phyloP scores from a whole-genome alignment of 306 rosid species.

The Cotoneaster glaucophyllus region DNA sequence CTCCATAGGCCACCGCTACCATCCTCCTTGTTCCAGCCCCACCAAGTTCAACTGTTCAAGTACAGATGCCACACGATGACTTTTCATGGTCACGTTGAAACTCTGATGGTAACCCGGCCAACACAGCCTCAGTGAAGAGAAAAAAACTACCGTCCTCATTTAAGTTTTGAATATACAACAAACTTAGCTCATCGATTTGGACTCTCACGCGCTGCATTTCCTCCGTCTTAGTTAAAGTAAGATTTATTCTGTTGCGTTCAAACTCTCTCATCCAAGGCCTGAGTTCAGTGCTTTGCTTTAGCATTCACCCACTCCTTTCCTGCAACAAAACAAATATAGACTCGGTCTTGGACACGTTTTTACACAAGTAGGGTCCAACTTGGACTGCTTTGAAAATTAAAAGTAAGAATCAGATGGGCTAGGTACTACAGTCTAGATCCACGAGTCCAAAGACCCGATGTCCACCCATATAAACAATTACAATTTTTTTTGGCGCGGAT shows the following conservation, averaged over 20 bases:
- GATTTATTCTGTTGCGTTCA: constrained; percentile 86
- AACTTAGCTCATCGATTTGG: constrained; percentile 77
- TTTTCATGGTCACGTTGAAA: constrained; percentile 63
- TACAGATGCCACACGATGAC: constrained; percentile 63
- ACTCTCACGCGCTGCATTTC: constrained; percentile 58
- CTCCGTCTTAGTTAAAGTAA: constrained; percentile 74
- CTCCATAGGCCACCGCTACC: constrained; percentile 71
- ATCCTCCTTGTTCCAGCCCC: constrained; percentile 75
- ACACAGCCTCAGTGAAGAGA: constrained; percentile 50
- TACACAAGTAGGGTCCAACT: too few relatives aligned
- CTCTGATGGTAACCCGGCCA: constrained; percentile 76
- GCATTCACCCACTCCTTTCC: constrained; percentile 63
- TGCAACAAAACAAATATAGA: constrained; percentile 24
- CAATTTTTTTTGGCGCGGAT: too few relatives aligned
- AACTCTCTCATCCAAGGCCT: constrained; percentile 76
- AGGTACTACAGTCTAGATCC: too few relatives aligned
- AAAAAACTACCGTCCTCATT: constrained; percentile 51
- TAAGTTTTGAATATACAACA: constrained; percentile 66
- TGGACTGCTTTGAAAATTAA: too few relatives aligned
- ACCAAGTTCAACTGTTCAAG: constrained; percentile 82
- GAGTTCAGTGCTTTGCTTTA: constrained; percentile 60
- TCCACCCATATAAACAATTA: too few relatives aligned
- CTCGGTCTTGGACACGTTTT: too few relatives aligned
- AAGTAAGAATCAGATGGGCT: too few relatives aligned
- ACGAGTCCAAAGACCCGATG: too few relatives aligned